Evolutionary conservation across 73 alveolate genomes (phyloP), one percentile per base, ranked within the genome.

Genomic region (Halteria grandinella): DNA sequence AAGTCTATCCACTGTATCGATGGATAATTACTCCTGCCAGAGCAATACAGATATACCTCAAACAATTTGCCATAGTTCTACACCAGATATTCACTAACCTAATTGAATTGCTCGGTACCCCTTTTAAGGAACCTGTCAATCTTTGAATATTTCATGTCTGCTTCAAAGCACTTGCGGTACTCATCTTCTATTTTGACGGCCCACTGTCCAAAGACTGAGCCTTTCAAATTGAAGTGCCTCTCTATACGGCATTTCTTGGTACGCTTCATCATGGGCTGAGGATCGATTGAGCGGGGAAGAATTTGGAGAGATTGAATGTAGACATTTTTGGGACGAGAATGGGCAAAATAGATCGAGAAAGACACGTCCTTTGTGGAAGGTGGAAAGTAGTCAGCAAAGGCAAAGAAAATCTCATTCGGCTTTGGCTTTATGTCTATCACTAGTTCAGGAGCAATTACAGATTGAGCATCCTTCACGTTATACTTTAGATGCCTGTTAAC

Each of bases 1-100:
- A 83, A 83, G 51, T 83, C 92, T 6, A 83, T 52, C 92, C 87
- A 74, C 21, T 78, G 34, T 18, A 83, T 73, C 21, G 44, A 54
- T 7, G 92, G 92, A 31, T 83, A 83, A 11, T 34, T 39, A 47
- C 87, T 73, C 15, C 72, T 50, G n/a, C 72, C 77, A 0, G 43
- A 33, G 0, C 75, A 55, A 55, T 54, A 36, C 1, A 55, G 45
- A 60, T 53, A 83, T 17, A 58, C 36, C 55, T 83, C 79, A 31
- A 71, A 71, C 20, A 83, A 33, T 2, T 27, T 21, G 0, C 39
- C 85, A 31, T 51, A 83, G 39, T 74, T 18, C 0, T 60, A 33
- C 20, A 73, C 74, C 20, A 83, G 18, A 21, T 54, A 78, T 5
- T 55, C 51, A 18, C 75, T 24, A 15, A 83, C 87, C 5, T 60